These are phyloP conservation scores for Gliomastix tumulicola DNA, from an alignment of 2,329 filamentous ascomycete species.

Conservation along the genomic window DNA sequence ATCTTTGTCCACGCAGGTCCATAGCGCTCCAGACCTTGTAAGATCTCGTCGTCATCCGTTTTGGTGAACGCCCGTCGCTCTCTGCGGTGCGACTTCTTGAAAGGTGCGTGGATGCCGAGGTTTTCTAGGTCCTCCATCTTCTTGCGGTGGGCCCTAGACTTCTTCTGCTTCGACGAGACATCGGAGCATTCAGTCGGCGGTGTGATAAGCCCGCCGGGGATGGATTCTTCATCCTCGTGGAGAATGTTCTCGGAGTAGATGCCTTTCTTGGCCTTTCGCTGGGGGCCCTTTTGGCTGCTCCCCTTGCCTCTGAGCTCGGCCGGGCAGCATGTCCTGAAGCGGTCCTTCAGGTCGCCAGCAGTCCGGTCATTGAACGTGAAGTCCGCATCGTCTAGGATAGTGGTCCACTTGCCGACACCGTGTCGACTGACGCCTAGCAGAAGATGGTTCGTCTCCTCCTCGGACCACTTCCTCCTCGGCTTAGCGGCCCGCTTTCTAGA, in stretches of 20 bases:
- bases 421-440: slow-evolving; percentile 54
- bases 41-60: slow-evolving; percentile 55
- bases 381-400: slow-evolving; percentile 52
- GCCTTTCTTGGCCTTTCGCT: slow-evolving; percentile 29
- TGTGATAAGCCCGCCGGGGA: slow-evolving; percentile 1
- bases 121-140: slow-evolving; percentile 47
- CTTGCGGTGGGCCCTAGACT: slow-evolving; percentile 46
- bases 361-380: slow-evolving; percentile 56
- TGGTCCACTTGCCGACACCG: slow-evolving; percentile 60
- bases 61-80: slow-evolving; percentile 55
- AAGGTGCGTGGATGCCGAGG: slow-evolving; percentile 55
- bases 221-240: slow-evolving; percentile 24
- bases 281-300: slow-evolving; percentile 24
- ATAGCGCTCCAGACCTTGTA: slow-evolving; percentile 51
- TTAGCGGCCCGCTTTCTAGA: slow-evolving; percentile 47
- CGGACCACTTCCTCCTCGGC: slow-evolving; percentile 56
- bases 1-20: slow-evolving; percentile 62
- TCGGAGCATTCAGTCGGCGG: slow-evolving; percentile 21
- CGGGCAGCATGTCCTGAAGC: slow-evolving; percentile 60
- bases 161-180: slow-evolving; percentile 33
- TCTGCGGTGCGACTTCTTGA: slow-evolving; percentile 54
- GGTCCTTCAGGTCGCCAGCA: slow-evolving; percentile 58
- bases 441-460: slow-evolving; percentile 57
- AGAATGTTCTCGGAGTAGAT: slow-evolving; percentile 49
- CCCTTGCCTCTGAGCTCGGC: slow-evolving; percentile 46